Base-by-base conservation (phyloP, 2,329 filamentous ascomycete genomes). In the Fusarium sp. region DNA sequence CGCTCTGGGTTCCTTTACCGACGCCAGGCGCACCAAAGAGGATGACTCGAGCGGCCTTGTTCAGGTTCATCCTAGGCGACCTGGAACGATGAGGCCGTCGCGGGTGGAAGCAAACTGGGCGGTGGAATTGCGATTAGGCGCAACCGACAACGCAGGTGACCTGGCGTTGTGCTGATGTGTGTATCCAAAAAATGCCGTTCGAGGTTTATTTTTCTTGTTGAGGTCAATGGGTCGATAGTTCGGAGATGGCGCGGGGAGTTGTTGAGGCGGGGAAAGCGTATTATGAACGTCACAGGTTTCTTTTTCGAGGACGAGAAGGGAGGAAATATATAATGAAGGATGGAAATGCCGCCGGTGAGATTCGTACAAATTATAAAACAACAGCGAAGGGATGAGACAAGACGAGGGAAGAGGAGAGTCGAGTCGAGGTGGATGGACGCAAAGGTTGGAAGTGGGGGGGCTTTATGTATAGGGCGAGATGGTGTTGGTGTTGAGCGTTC, bases 21-120 rank as follows among this genome's bases (percentile, higher is more conserved):
- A 97, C 96, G 60, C 94, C 94, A n/a, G 96, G 96, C 52, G 95
- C 94, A 73, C 96, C 96, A 74, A 99, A 89, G 71, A 99, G 89
- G 76, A 99, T 98, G 68, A 98, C 90, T 67, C 96, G 92, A 55
- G 96, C 96, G 59, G 96, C 95, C 81, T 86, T 90, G 70, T 86
- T 87, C 75, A 96, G 87, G 81, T 88, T 85, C 88, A 90, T 90
- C 68, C 75, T 76, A 72, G 59, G 70, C 67, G 64, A 71, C 65
- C 61, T 55, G 39, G 55, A 65, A 67, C 50, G 46, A 59, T 48
- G 37, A 68, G 71, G 70, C 56, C 58, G 71, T 62, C 65, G 63
- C 55, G 41, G 63, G 35, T 28, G 11, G 26, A 14, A 32, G 15
- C 26, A 30, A 41, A n/a, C n/a, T 20, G 20, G 20, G 11, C 22